Conservation (phyloP, 441 rosid species). For the Aquilaria agallochum region DNA sequence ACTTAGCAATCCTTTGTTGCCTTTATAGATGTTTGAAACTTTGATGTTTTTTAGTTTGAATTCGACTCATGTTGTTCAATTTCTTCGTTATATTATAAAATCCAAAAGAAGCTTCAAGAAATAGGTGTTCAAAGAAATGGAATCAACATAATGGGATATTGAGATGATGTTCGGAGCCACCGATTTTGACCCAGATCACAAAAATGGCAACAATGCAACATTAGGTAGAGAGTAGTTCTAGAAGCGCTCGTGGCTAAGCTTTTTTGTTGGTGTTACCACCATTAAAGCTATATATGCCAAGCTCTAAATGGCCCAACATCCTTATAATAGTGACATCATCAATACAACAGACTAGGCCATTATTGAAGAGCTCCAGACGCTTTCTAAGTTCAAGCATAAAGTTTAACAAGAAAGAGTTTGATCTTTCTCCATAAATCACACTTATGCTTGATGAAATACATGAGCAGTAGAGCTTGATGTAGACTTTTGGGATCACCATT, state of each 20-base stretch:
- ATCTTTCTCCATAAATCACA: constrained; percentile 62
- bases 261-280: constrained; percentile 49
- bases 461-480: constrained; percentile 67
- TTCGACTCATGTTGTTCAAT: no score
- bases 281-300: constrained; percentile 69
- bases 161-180: constrained; percentile 17
- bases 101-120: no score
- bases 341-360: constrained; percentile 57
- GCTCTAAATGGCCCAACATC: constrained; percentile 65
- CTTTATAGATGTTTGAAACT: no score
- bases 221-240: constrained; percentile 42
- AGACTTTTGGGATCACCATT: constrained; percentile 50
- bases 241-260: constrained; percentile 61
- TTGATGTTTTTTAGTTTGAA: no score
- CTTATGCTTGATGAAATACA: constrained; percentile 64
- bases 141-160: no score
- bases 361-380: constrained; percentile 45
- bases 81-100: no score
- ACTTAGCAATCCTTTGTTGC: no score
- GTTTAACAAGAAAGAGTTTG: constrained; percentile 47
- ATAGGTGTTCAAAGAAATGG: no score
- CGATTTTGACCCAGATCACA: constrained; percentile 19
- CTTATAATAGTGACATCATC: constrained; percentile 54
- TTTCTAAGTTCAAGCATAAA: constrained; percentile 52
- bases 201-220: constrained; percentile 22